phyloP scores from a whole-genome alignment of 1,284 basidiomycete species.

The Paramarasmius palmivorus region DNA sequence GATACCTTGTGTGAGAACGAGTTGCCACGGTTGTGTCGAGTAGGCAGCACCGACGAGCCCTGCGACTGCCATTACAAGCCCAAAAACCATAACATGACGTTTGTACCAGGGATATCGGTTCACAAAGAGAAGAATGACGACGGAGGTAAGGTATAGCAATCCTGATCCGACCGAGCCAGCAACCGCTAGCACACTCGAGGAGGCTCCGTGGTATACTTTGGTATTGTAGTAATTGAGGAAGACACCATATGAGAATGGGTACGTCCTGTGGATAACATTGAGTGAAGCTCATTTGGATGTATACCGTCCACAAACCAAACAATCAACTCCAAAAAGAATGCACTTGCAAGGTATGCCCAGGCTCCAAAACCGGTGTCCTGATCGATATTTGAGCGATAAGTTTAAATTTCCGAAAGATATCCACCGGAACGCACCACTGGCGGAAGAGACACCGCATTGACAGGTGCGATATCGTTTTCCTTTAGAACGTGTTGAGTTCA shows the following conservation, averaged over 20 bases:
- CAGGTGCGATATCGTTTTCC: too few relatives aligned
- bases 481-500: too few relatives aligned
- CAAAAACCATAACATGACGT: constrained; percentile 9
- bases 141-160: constrained; percentile 10
- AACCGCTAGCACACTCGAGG: constrained; percentile 10
- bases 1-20: constrained; percentile 16
- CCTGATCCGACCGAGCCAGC: constrained; percentile 13
- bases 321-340: constrained; percentile 15
- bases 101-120: constrained; percentile 11
- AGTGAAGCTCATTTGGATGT: background rate
- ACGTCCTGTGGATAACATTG: constrained; percentile 2
- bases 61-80: constrained; percentile 7
- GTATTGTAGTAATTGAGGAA: constrained; percentile 14
- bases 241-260: constrained; percentile 16
- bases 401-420: too few relatives aligned
- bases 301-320: constrained; percentile 4
- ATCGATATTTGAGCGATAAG: background rate
- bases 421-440: too few relatives aligned
- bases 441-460: too few relatives aligned
- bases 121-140: constrained; percentile 10
- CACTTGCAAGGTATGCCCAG: constrained; percentile 16
- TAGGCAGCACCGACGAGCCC: constrained; percentile 16
- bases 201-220: constrained; percentile 4
- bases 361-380: constrained; percentile 15
- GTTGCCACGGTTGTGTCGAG: constrained; percentile 4